Percentiles rank a stretch among this genome's conserved stretches.
Evolutionary conservation across 2,329 filamentous ascomycete species (phyloP).

Genomic region (Diplodia mutila): DNA sequence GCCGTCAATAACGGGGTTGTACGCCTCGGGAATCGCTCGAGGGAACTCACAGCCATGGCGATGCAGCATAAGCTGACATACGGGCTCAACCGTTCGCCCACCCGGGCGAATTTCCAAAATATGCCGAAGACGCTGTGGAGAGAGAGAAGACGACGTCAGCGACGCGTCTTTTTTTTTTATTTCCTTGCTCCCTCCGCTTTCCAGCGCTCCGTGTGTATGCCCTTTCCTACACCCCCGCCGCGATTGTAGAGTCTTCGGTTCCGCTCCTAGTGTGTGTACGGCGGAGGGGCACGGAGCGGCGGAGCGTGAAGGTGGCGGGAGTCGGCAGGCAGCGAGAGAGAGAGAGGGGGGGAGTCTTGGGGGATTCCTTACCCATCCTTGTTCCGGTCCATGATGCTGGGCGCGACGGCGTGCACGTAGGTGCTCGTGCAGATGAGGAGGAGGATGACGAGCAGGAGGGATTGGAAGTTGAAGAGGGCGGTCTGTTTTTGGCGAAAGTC

Average conservation of each 20-base stretch:
- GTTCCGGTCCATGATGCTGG: slow-evolving; percentile 87
- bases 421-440: slow-evolving; percentile 95
- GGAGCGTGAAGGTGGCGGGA: no score
- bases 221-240: no score
- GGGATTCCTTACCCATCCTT: slow-evolving; percentile 73
- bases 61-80: slow-evolving; percentile 95
- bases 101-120: slow-evolving; percentile 93
- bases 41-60: slow-evolving; percentile 78
- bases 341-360: background rate
- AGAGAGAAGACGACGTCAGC: background rate
- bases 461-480: slow-evolving; percentile 98
- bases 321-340: no score
- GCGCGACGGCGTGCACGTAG: slow-evolving; percentile 89
- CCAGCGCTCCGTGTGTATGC: no score
- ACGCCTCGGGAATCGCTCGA: no score
- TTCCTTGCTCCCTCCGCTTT: background rate
- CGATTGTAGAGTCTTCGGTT: no score
- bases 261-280: no score
- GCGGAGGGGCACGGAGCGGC: no score
- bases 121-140: slow-evolving; percentile 71
- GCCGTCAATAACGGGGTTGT: background rate
- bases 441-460: slow-evolving; percentile 89
- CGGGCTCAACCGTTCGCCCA: slow-evolving; percentile 90
- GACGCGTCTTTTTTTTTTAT: background rate
- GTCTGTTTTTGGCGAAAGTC: slow-evolving; percentile 64